These are phyloP conservation scores for Brassica carinata DNA, from an alignment of 345 rosid species.

Conservation along the genomic window DNA sequence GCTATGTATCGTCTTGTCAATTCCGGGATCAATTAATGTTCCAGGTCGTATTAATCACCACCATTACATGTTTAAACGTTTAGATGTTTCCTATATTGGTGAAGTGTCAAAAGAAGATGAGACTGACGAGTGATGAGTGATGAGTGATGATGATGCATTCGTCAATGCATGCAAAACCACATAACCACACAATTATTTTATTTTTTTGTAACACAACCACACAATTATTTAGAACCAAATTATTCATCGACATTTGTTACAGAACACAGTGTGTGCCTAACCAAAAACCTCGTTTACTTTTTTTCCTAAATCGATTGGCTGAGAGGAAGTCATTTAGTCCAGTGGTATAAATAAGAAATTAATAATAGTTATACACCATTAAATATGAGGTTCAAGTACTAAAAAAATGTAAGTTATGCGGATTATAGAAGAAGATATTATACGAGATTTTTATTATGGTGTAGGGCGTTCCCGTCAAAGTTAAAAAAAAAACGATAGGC, in stretches of 20 bases:
- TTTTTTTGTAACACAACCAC: neutral
- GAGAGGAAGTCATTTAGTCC: too few species aligned
- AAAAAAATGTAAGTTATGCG: too few species aligned
- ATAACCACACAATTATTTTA: neutral
- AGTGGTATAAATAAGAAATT: too few species aligned
- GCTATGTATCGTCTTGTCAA: neutral
- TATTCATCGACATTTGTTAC: neutral
- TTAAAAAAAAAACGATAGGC: neutral
- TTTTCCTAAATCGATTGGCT: neutral
- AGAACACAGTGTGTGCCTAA: neutral
- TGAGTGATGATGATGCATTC: neutral
- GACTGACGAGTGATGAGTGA: neutral
- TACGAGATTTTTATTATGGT: too few species aligned
- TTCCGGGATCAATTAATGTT: neutral
- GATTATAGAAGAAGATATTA: too few species aligned
- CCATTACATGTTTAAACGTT: neutral
- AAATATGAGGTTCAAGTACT: too few species aligned
- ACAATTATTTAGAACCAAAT: neutral
- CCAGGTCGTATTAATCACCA: neutral
- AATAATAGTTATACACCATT: too few species aligned
- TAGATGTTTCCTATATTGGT: neutral
- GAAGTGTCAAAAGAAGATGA: neutral
- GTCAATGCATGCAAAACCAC: neutral
- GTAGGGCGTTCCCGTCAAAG: too few species aligned
- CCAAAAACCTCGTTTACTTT: neutral